Conservation (phyloP, 169 alveolate species). For the Plasmodium inui region DNA sequence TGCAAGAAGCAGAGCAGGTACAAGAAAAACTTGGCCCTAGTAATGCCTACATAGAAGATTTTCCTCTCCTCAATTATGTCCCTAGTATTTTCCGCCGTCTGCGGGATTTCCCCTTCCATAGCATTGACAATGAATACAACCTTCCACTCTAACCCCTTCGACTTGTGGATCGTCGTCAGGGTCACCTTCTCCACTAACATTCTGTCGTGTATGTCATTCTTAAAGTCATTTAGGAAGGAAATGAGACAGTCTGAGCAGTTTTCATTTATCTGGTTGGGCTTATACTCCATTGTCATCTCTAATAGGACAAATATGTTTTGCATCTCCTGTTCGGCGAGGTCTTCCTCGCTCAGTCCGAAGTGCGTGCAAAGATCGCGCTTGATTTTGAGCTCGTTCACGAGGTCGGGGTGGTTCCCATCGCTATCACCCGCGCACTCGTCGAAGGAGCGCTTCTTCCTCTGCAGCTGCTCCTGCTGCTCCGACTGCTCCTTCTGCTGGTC, state of each 20-base stretch:
- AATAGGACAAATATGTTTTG: constrained; percentile 47
- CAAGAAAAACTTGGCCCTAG: constrained; percentile 81
- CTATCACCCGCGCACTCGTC: neutral
- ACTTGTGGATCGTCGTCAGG: constrained; percentile 85
- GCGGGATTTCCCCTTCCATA: constrained; percentile 82
- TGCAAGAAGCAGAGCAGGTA: constrained; percentile 42
- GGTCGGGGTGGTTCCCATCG: neutral
- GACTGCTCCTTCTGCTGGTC: neutral
- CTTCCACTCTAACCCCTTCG: constrained; percentile 90
- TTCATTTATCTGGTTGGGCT: constrained; percentile 12
- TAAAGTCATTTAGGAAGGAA: constrained; percentile 48
- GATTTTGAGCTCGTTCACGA: neutral
- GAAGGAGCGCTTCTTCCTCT: constrained; percentile 17
- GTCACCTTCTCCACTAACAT: constrained; percentile 80
- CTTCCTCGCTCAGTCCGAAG: constrained; percentile 29
- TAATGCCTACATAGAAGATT: constrained; percentile 87
- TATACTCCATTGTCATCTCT: constrained; percentile 27
- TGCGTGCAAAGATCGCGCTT: constrained; percentile 33
- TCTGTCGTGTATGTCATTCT: constrained; percentile 59
- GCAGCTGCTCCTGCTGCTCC: neutral
- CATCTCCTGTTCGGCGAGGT: constrained; percentile 15
- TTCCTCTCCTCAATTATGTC: constrained; percentile 88
- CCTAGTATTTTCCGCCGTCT: constrained; percentile 12
- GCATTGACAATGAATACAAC: constrained; percentile 84
- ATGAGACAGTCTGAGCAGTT: constrained; percentile 39